Percentiles rank a stretch among this genome's conserved stretches.
These are phyloP conservation scores for Oryza glumipatula DNA, from an alignment of 176 grass and related monocot species.

Conservation along the genomic window DNA sequence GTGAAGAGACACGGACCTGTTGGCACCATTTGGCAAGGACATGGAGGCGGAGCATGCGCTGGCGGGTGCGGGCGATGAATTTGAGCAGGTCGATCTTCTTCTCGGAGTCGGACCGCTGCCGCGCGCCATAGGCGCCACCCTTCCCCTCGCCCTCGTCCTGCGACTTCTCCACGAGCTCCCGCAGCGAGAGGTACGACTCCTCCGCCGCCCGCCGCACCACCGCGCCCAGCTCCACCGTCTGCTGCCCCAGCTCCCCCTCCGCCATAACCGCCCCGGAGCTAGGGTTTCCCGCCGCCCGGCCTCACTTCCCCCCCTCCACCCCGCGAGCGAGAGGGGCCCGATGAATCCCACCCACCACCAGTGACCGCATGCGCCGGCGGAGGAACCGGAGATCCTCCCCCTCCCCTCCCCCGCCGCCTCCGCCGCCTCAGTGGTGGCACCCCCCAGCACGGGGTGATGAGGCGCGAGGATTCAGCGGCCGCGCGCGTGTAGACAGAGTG, in stretches of 20 bases:
- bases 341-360: background rate
- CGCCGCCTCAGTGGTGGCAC: no score
- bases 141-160: constrained; percentile 66
- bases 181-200: constrained; percentile 91
- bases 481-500: background rate
- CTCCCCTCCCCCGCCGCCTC: no score
- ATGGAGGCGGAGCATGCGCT: constrained; percentile 98
- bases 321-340: background rate
- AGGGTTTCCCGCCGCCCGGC: constrained; percentile 42
- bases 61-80: constrained; percentile 85
- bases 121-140: constrained; percentile 35
- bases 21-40: constrained; percentile 99
- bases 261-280: constrained; percentile 52
- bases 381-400: background rate
- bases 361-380: constrained; percentile 22
- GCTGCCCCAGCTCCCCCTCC: constrained; percentile 74
- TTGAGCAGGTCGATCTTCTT: constrained; percentile 99
- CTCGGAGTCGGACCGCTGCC: constrained; percentile 82
- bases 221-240: constrained; percentile 89
- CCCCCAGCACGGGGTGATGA: no score
- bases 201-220: constrained; percentile 81
- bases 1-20: constrained; percentile 58
- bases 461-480: background rate
- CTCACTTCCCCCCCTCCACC: background rate
- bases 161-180: constrained; percentile 88